Conservation (phyloP, 768 basidiomycete species). For the Tricholomella constricta region DNA sequence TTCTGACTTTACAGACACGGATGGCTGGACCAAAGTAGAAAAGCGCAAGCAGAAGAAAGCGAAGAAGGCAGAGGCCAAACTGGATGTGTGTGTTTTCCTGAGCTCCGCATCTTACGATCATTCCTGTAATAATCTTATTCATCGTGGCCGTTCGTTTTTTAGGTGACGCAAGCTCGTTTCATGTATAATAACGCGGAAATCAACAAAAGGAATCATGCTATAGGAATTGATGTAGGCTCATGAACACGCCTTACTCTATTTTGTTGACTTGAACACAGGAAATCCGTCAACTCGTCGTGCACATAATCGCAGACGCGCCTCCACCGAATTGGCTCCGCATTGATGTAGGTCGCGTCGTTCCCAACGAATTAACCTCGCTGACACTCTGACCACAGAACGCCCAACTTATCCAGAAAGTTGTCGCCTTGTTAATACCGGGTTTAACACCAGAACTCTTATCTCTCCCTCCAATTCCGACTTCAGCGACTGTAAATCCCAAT, state of each 20-base stretch:
- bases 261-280: constrained; percentile 52
- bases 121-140: constrained; percentile 8
- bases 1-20: constrained; percentile 8
- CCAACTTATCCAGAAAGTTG: constrained; percentile 72
- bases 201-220: constrained; percentile 65
- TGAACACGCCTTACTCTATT: background rate
- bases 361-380: background rate
- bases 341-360: constrained; percentile 52
- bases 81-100: constrained; percentile 54
- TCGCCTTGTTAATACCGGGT: constrained; percentile 84
- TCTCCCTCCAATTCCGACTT: constrained; percentile 70
- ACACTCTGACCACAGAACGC: constrained; percentile 54
- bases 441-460: constrained; percentile 74
- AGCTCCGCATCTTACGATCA: constrained; percentile 8
- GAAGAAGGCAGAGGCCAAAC: constrained; percentile 56
- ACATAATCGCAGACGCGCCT: constrained; percentile 80
- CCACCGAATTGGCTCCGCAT: constrained; percentile 86
- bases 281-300: constrained; percentile 82
- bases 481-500: constrained; percentile 57
- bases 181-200: constrained; percentile 84
- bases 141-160: background rate
- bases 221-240: constrained; percentile 75
- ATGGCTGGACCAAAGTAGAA: constrained; percentile 71
- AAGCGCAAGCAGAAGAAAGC: constrained; percentile 72
- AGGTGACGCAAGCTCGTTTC: constrained; percentile 69